Evolutionary conservation across 2,329 filamentous ascomycete species (phyloP).

Genomic region (Pyricularia sp.): DNA sequence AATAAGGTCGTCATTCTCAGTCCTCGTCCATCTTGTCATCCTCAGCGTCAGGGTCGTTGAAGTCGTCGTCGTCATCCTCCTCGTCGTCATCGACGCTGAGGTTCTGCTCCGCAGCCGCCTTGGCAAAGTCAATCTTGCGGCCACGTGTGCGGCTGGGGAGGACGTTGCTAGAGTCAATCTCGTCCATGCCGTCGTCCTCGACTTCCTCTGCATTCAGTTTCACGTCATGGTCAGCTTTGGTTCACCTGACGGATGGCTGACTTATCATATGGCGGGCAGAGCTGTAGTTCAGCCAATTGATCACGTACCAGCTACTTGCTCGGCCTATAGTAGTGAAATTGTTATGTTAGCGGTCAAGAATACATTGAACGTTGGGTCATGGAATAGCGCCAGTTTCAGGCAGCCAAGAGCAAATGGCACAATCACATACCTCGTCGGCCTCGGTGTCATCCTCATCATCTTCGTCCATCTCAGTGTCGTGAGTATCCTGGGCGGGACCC

Average conservation of each 20-base stretch:
- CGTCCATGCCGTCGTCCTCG: constrained; percentile 76
- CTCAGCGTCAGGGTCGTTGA: constrained; percentile 51
- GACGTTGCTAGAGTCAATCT: constrained; percentile 87
- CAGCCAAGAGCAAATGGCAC: background rate
- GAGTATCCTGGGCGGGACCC: constrained; percentile 44
- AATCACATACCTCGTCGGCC: constrained; percentile 41
- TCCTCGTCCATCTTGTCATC: constrained; percentile 63
- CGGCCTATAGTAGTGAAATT: background rate
- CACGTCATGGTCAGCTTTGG: constrained; percentile 16
- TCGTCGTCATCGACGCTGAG: constrained; percentile 72
- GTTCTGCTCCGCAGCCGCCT: constrained; percentile 72
- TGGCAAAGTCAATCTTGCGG: constrained; percentile 85
- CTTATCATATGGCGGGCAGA: background rate
- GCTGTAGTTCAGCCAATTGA: background rate
- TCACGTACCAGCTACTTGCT: background rate
- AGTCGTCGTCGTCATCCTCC: constrained; percentile 65
- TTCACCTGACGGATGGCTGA: background rate
- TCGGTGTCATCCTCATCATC: constrained; percentile 66
- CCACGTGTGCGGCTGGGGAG: constrained; percentile 85
- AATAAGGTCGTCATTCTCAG: constrained; percentile 13
- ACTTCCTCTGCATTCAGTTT: constrained; percentile 43
- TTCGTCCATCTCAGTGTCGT: constrained; percentile 63
- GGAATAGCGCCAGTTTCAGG: background rate
- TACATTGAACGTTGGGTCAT: background rate
- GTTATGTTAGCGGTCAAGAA: background rate